Percentiles rank a stretch among this genome's conserved stretches.
phyloP scores from a whole-genome alignment of 2,329 filamentous ascomycete genomes.

The Calonectria crousiana region DNA sequence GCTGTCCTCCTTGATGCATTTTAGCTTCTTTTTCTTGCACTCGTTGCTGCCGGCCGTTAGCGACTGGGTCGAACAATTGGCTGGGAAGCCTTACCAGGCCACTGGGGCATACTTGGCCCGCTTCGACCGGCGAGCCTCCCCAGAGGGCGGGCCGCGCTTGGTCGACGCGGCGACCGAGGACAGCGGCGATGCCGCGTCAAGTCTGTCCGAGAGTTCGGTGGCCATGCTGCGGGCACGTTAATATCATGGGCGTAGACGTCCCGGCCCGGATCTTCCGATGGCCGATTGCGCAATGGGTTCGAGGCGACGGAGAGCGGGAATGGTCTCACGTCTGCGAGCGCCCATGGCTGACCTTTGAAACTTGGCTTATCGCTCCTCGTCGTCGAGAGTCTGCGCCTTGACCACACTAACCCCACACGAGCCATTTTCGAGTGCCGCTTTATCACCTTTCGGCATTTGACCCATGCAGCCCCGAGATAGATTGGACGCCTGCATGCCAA shows the following conservation, averaged over 20 bases:
- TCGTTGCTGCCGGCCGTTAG: conserved; percentile 47
- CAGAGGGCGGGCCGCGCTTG: conserved; percentile 12
- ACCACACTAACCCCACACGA: neutral
- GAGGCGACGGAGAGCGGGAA: neutral
- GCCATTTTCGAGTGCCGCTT: conserved; percentile 3
- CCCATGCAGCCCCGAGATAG: neutral
- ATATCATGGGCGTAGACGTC: neutral
- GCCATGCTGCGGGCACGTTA: neutral
- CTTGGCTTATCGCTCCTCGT: neutral
- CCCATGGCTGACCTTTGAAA: neutral
- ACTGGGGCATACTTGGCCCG: conserved; percentile 53
- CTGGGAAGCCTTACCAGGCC: conserved; percentile 47
- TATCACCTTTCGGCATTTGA: neutral
- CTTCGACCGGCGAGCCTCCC: conserved; percentile 38
- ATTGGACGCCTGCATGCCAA: neutral
- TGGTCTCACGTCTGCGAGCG: neutral
- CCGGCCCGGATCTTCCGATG: conserved; percentile 10
- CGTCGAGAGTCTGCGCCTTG: neutral
- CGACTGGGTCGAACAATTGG: neutral
- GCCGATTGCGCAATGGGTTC: neutral
- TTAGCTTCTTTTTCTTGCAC: conserved; percentile 56
- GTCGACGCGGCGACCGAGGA: conserved; percentile 14
- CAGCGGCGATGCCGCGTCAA: conserved; percentile 15
- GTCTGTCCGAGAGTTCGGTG: conserved; percentile 10
- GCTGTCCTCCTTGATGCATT: conserved; percentile 47